These are phyloP conservation scores for Withania somnifera DNA, from an alignment of 305 asterid genomes.

Conservation along the genomic window DNA sequence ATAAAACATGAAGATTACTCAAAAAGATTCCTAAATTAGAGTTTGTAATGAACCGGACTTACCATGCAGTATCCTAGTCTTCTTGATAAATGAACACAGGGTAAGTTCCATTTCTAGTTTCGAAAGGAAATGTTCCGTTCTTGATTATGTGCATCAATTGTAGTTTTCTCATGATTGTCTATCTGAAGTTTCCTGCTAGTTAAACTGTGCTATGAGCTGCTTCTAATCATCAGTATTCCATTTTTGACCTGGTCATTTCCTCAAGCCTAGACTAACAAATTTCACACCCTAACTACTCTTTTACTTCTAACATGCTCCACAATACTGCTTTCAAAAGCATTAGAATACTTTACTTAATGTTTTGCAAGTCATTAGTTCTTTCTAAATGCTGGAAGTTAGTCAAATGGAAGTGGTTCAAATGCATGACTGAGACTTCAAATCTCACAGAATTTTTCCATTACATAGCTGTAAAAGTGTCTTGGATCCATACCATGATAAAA, in stretches of 20 bases:
- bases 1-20: neutral
- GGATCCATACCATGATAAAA: constrained; percentile 55
- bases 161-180: neutral
- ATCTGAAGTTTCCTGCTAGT: neutral
- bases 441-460: no score
- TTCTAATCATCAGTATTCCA: neutral
- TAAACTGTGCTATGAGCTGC: neutral
- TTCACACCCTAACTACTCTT: neutral
- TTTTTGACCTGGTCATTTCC: neutral
- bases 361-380: neutral
- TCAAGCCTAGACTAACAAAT: neutral
- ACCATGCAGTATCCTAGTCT: neutral
- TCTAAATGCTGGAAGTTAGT: neutral
- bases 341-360: neutral
- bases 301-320: neutral
- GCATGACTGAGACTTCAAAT: no score
- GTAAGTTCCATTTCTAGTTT: neutral
- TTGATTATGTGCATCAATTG: neutral
- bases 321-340: neutral
- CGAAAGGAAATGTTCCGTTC: neutral
- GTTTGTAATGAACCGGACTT: neutral
- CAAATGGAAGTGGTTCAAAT: neutral
- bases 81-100: neutral
- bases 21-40: neutral
- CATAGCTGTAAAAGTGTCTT: no score